Base-by-base conservation (phyloP, 371 early-diverging fungal species). In the Actinomucor elegans region DNA sequence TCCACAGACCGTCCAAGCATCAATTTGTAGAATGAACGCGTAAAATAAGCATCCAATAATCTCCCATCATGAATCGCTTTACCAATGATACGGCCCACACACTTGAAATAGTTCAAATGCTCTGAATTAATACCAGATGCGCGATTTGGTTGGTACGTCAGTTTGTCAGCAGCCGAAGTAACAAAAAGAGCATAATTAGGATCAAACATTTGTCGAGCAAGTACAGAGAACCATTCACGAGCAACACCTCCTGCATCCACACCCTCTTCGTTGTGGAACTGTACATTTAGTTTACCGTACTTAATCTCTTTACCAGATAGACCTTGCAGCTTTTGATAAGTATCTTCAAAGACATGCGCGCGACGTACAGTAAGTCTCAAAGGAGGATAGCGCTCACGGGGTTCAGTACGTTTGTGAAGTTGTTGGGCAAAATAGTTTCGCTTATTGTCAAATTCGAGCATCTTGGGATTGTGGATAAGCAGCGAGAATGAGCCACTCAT, bases 211-310 rank as follows among this genome's bases (percentile, higher is more conserved):
- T 97, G 96, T 44, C 95, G 81, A 7, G 98, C 90, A 5, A 99
- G 81, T 8, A 92, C 96, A 45, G 90, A 89, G 84, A 95, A 98
- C 98, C 99, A 99, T 75, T 99, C 99, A 54, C 99, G 87, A 4
- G 97, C 93, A 14, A 99, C 91, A 45, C 99, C 99, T 29, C 99
- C 99, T 23, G 92, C 97, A 83, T 99, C 99, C 1, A 98, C 91
- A 45, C 99, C 99, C 63, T 98, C 98, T 77, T 99, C 99, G 18
- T 94, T 94, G 53, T 90, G 81, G 77, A 99, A 99, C 42, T 92
- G 88, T 20, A 99, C 96, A 61, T 85, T 89, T 35, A 99, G 80
- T 65, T 94, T 96, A 49, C 94, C 93, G 64, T 89, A 86, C 71
- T 93, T 93, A 69, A 97, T 90, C 57, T 96, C 96, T 31, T 94